Evolutionary conservation across 225 moss, liverwort and hornwort species (phyloP).

Genomic region (Lunularia cruciata): DNA sequence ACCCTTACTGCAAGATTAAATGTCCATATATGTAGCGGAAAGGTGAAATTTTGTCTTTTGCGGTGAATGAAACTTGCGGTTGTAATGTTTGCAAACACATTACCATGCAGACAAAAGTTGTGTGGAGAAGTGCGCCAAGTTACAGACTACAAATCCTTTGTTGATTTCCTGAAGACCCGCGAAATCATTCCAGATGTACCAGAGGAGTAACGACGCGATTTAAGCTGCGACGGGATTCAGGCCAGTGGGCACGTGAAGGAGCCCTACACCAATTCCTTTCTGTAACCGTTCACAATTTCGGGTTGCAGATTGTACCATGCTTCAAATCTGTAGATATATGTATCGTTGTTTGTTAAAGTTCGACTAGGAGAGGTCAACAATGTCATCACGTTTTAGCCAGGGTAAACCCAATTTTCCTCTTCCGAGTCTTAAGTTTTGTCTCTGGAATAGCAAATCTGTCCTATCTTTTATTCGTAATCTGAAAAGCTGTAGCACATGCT

Average conservation of each 20-base stretch:
- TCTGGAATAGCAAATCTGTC: neutral
- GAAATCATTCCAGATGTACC: conserved; percentile 66
- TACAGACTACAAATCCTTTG: conserved; percentile 67
- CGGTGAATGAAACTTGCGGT: neutral
- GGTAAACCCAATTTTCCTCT: conserved; percentile 1
- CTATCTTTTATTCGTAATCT: neutral
- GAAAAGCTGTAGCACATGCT: too few relatives aligned
- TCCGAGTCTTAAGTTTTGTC: conserved; percentile 6
- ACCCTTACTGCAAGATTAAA: too few relatives aligned
- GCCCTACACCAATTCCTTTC: conserved; percentile 17
- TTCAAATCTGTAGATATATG: conserved; percentile 33
- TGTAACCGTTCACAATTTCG: neutral
- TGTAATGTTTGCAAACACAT: neutral
- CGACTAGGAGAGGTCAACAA: conserved; percentile 7
- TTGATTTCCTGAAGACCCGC: conserved; percentile 60
- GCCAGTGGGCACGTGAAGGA: neutral
- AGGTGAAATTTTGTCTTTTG: too few relatives aligned
- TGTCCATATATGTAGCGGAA: too few relatives aligned
- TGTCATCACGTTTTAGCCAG: neutral
- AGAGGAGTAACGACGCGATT: conserved; percentile 19
- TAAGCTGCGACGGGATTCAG: neutral
- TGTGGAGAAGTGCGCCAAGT: conserved; percentile 59
- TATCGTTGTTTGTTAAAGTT: conserved; percentile 24
- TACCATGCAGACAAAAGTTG: conserved; percentile 56
- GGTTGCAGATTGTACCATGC: conserved; percentile 26